Evolutionary conservation across 148 eudicot species (phyloP).

Genomic region (Chenopodium quinoa): DNA sequence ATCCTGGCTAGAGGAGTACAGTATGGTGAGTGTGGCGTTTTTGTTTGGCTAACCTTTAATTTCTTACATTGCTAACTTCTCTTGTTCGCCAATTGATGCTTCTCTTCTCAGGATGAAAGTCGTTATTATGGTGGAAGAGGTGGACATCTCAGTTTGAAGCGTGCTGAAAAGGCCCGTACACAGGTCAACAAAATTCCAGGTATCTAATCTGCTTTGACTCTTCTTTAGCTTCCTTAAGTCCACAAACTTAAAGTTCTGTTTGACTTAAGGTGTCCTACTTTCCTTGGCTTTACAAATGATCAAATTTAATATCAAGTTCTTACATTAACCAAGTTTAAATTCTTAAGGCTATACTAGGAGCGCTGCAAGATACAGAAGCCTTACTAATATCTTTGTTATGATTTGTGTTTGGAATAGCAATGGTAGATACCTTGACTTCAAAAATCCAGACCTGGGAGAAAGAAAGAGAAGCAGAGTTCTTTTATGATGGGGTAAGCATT

Average conservation of each 20-base stretch:
- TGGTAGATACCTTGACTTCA: conserved; percentile 62
- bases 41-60: background rate
- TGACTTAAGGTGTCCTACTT: background rate
- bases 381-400: conserved; percentile 9
- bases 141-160: conserved; percentile 67
- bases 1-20: conserved; percentile 87
- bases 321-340: background rate
- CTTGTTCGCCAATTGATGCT: background rate
- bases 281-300: background rate
- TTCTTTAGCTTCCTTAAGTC: background rate
- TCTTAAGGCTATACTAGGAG: background rate
- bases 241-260: background rate
- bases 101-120: conserved; percentile 53
- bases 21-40: conserved; percentile 42
- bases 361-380: background rate
- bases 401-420: conserved; percentile 40
- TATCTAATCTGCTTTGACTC: conserved; percentile 25
- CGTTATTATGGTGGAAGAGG: conserved; percentile 93
- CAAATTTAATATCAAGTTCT: background rate
- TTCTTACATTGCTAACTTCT: background rate
- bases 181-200: conserved; percentile 72
- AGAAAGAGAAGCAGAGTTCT: conserved; percentile 55
- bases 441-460: conserved; percentile 64
- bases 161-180: conserved; percentile 87
- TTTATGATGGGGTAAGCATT: conserved; percentile 69